These are phyloP conservation scores for Penicillium goetzii DNA, from an alignment of 495 filamentous ascomycete genomes.

Conservation along the genomic window DNA sequence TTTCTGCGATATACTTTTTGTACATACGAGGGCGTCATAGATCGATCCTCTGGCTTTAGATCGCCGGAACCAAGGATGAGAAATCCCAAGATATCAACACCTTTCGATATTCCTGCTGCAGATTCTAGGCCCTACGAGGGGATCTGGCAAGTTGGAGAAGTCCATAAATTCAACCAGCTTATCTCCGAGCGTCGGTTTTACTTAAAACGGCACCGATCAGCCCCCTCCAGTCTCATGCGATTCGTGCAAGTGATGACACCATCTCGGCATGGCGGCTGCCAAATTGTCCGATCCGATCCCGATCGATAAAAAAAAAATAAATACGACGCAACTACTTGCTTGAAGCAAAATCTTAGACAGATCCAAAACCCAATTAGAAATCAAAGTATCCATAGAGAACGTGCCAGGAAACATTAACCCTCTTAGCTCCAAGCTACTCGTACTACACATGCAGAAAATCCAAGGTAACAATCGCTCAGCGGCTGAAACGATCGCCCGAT, in stretches of 20 bases:
- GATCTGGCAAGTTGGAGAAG: neutral
- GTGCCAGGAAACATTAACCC: neutral
- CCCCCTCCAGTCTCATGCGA: constrained; percentile 13
- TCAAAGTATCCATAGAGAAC: neutral
- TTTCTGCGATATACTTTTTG: constrained; percentile 10
- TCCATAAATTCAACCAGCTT: neutral
- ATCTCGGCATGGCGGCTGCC: constrained; percentile 14
- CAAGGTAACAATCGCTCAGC: neutral
- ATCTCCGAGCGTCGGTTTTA: constrained; percentile 10
- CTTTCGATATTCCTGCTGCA: neutral
- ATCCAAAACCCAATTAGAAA: neutral
- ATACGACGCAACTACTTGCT: too few relatives aligned
- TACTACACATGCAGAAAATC: neutral
- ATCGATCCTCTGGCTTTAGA: constrained; percentile 17
- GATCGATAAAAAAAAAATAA: too few relatives aligned
- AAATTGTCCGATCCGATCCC: constrained; percentile 1
- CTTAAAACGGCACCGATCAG: constrained; percentile 18
- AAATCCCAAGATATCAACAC: neutral
- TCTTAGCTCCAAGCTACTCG: neutral
- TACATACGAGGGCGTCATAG: constrained; percentile 27
- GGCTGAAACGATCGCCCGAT: constrained; percentile 27
- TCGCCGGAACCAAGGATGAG: neutral
- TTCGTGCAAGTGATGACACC: constrained; percentile 30
- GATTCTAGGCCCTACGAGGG: neutral
- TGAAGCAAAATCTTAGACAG: too few relatives aligned